Conservation (phyloP, 371 early-diverging fungal genomes). For the Mortierella sp. region DNA sequence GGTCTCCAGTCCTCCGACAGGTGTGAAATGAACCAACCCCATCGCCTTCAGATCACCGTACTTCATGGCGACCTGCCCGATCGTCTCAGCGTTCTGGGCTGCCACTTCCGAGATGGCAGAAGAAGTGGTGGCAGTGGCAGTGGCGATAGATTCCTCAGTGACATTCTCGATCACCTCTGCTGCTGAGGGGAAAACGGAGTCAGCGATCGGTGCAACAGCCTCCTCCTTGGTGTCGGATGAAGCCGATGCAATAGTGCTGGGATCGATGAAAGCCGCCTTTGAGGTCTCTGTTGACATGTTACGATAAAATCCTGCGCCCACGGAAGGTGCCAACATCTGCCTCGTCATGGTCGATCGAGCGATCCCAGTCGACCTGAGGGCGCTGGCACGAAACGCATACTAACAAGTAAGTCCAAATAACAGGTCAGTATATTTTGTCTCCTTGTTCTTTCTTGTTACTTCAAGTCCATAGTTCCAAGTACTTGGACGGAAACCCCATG, state of each 20-base stretch:
- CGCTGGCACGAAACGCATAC: conserved; percentile 24
- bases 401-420: not conserved
- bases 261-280: conserved; percentile 37
- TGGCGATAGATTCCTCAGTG: conserved; percentile 36
- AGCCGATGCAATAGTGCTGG: conserved; percentile 18
- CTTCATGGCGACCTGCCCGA: conserved; percentile 65
- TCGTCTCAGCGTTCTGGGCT: conserved; percentile 59
- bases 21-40: conserved; percentile 82
- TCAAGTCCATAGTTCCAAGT: no score
- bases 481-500: no score
- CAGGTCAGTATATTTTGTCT: not conserved
- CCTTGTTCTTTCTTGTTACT: not conserved
- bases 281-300: conserved; percentile 45
- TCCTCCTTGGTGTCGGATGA: conserved; percentile 9
- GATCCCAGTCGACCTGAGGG: conserved; percentile 18
- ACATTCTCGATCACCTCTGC: conserved; percentile 41
- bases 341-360: conserved; percentile 13
- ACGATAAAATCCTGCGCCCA: conserved; percentile 37
- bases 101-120: conserved; percentile 33
- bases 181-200: conserved; percentile 32
- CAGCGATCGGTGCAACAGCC: conserved; percentile 6
- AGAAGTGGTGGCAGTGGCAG: conserved; percentile 21
- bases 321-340: conserved; percentile 27
- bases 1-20: conserved; percentile 81
- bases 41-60: conserved; percentile 85